Evolutionary conservation across 225 moss, liverwort and hornwort species (phyloP), one percentile per base, ranked within the genome.

Genomic region (Climacium dendroides): DNA sequence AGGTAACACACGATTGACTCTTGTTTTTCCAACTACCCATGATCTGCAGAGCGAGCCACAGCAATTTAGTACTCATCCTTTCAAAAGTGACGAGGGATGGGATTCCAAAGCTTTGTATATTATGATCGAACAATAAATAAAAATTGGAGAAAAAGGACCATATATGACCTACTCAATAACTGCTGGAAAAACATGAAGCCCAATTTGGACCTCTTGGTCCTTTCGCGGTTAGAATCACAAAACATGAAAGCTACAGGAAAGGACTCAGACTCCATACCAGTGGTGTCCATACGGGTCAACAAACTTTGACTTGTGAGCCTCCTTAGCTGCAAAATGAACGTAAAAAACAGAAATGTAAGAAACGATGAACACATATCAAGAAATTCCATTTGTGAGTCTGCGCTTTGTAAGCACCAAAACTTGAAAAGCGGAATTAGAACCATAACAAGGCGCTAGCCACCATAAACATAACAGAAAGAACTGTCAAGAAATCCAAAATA

Each of bases 291-390:
- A 75, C 10, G 92, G 92, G 58, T 92, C 6, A 80, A 92, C 90
- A 55, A 92, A 92, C 67, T 88, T 92, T 28, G 92, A 92, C 76
- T 92, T 92, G 24, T 88, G 88, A 86, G 92, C 92, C 85, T 88
- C 86, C 86, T 92, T 92, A 34, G 74, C 92, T 90, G 88, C 88
- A 90, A 69, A 86, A 34, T 47, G 9, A 74, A 85, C 74, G 47
- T 16, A 47, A 74, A 12, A 65, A 62, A 47, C 39, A 64, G 45
- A 29, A 28, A 72, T 30, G 52, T 67, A 52, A 67, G 69, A 86
- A 82, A 60, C 22, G 16, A 76, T 78, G 23, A 63, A 79, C 32
- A 43, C 29, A 43, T 85, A 85, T 52, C 58, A 52, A 85, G 82
- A 60, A 35, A 84, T 60, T 32, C 19, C 37, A 73, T 43, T 83